Conservation (phyloP, 129 eudicot species). For the Scalesia atractyloides region DNA sequence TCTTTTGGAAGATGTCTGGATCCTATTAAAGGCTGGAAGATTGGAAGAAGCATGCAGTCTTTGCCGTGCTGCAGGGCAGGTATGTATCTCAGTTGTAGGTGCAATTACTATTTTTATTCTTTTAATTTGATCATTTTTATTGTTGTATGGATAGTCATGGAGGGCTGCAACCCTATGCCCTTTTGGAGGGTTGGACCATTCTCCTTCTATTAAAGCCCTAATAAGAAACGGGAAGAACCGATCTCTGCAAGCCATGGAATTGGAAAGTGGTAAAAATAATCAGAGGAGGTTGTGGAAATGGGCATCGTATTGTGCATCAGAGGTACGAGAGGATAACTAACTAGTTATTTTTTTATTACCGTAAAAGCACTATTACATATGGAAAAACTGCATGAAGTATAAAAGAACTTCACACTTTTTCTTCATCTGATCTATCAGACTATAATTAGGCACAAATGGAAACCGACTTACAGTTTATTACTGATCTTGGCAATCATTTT, state of each 20-base stretch:
- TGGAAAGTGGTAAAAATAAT: constrained; percentile 88
- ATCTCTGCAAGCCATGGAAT: constrained; percentile 84
- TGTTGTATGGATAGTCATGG: constrained; percentile 69
- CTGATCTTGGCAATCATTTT: background rate
- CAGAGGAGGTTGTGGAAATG: constrained; percentile 96
- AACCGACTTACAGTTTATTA: background rate
- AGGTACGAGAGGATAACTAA: constrained; percentile 50
- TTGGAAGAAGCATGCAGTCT: constrained; percentile 93
- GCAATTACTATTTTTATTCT: background rate
- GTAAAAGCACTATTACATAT: background rate
- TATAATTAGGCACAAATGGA: background rate
- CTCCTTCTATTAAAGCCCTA: constrained; percentile 71
- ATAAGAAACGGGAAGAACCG: constrained; percentile 79
- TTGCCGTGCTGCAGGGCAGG: constrained; percentile 99
- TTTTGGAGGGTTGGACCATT: constrained; percentile 70
- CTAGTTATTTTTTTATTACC: background rate
- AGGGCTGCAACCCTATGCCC: constrained; percentile 85
- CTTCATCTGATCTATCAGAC: background rate
- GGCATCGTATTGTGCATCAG: constrained; percentile 96
- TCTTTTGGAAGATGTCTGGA: constrained; percentile 97
- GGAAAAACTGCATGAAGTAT: background rate
- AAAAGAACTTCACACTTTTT: background rate
- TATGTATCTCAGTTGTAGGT: constrained; percentile 28
- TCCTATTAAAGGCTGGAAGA: constrained; percentile 80
- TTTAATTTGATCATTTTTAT: constrained; percentile 2